Base-by-base conservation (phyloP, 306 rosid genomes). In the Fragaria iinumae region DNA sequence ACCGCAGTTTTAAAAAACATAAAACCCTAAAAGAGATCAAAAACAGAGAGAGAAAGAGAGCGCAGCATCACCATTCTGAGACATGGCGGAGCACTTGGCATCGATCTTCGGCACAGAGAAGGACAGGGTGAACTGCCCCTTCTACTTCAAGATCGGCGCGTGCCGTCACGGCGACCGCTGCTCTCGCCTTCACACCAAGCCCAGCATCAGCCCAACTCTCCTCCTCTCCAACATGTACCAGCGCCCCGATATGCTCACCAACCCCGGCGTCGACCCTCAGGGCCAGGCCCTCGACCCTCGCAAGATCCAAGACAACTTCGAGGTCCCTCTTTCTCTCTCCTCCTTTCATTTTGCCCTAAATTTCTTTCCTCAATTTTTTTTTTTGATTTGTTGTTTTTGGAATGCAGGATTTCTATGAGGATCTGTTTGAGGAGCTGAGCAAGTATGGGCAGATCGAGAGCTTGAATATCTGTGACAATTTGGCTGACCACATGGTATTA, bases 91-190 rank as follows among this genome's bases (percentile, higher is more conserved):
- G 80, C 99, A 96, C 80, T 88, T 96, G 64, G 99, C 99, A 47
- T 96, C 99, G 78, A 96, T 96, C 21, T 96, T 96, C 85, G 98
- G 99, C 4, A 96, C 99, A 8, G 99, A 96, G 87, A 92, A 92
- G 81, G 99, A 96, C 81, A 79, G 99, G 67, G 99, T 96, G 14
- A 92, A 92, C 91, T 92, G 99, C 27, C 99, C 99, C 0, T 96
- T 96, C 87, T 96, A 96, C 91, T 92, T 96, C 85, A 96, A 92
- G 99, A 96, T 92, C 92, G 99, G 99, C 71, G 99, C 99, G 32
- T 96, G 99, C 81, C 77, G 99, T 45, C 99, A 96, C 21, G 99
- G 99, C 5, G 99, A 95, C 87, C 91, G 99, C 55, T 96, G 99
- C 83, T 92, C 99, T 1, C 76, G 99, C 53, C 99, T 96, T 11